These are phyloP conservation scores for Claviceps sp. DNA, from an alignment of 2,329 filamentous ascomycete species.

Conservation along the genomic window DNA sequence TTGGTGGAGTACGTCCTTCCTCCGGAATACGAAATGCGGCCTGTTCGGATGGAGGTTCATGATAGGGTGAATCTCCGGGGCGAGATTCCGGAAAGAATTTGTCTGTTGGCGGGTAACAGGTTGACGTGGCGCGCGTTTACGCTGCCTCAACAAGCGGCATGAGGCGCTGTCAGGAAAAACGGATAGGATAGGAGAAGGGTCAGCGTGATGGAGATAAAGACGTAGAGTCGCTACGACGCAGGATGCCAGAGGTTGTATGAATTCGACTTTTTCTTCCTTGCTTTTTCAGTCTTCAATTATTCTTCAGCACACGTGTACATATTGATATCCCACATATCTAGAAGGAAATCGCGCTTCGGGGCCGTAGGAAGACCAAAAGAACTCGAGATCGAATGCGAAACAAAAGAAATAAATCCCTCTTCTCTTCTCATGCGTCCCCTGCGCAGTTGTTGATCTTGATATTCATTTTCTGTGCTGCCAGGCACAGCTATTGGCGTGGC, in stretches of 20 bases:
- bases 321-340: background rate
- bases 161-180: background rate
- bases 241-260: background rate
- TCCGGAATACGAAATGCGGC: slow-evolving; percentile 16
- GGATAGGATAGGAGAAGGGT: background rate
- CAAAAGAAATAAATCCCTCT: too few species aligned
- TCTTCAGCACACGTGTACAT: too few species aligned
- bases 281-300: background rate
- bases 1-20: slow-evolving; percentile 16
- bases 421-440: background rate
- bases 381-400: background rate
- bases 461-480: too few species aligned
- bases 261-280: background rate
- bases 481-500: slow-evolving; percentile 25
- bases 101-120: slow-evolving; percentile 34
- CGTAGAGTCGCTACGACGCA: background rate
- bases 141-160: slow-evolving; percentile 14
- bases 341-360: background rate
- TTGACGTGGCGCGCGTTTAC: slow-evolving; percentile 34
- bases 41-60: slow-evolving; percentile 39
- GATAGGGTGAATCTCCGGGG: slow-evolving; percentile 29
- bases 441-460: background rate
- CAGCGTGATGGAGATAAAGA: background rate
- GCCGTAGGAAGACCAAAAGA: background rate
- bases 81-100: slow-evolving; percentile 35